Base-by-base conservation (phyloP, 1,139 yeast genomes). In the Nakaseomyces bracarensis region DNA sequence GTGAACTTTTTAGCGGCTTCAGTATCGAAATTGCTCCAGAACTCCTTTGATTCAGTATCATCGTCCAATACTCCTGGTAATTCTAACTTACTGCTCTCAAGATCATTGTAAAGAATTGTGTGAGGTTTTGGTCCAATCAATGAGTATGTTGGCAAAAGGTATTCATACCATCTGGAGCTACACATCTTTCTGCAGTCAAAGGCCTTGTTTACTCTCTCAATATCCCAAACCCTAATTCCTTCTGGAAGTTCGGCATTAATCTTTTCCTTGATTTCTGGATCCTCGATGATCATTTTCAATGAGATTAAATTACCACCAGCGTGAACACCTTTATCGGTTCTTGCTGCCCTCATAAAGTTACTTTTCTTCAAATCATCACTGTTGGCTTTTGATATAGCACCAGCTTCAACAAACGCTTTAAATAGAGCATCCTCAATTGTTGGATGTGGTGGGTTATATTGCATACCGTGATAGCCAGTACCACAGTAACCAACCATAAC, bases 311-410 rank as follows among this genome's bases (percentile, higher is more conserved):
- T 91, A 21, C 98, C 97, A 4, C 97, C 97, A 20, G 99, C 98
- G 64, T 91, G 99, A 13, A 91, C 99, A 48, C 98, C 99, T 64
- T 91, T 93, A 62, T 91, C 99, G 3, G 98, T 91, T 63, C 98
- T 73, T 3, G 97, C 97, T 36, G 96, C 95, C 53, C 97, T 74
- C 83, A 84, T 82, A 56, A 91, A 83, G 0, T 91, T 86, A 42
- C 81, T 79, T 60, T 91, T 91, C 60, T 84, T 87, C 53, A 91
- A 77, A 60, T 89, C 96, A 48, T 78, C 79, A 3, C 96, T 77
- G 63, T 91, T 91, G 54, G 84, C 93, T 43, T 76, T 75, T 1
- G 96, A 83, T 44, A 91, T 75, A 5, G 96, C 96, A 11, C 96
- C 96, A 1, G 95, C 89, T 46, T 74, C 72, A 16, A 80, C 81